Evolutionary conservation across 495 filamentous ascomycete species (phyloP).

Genomic region (Aspergillus steynii): DNA sequence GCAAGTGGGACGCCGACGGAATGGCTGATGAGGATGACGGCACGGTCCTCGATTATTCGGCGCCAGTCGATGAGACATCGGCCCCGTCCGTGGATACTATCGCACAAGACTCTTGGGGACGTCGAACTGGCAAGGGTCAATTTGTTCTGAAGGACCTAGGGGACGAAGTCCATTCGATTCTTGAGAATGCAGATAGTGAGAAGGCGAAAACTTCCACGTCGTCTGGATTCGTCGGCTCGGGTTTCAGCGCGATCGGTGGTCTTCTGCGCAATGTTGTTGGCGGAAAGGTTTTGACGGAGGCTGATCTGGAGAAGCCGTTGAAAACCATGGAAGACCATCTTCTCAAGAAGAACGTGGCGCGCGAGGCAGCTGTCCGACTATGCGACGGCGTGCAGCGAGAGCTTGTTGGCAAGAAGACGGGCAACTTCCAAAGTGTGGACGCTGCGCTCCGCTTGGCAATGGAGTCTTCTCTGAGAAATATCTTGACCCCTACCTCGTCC

Average conservation of each 20-base stretch:
- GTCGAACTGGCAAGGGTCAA: slow-evolving; percentile 79
- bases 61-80: slow-evolving; percentile 46
- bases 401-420: slow-evolving; percentile 87
- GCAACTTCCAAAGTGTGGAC: slow-evolving; percentile 89
- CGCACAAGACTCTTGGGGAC: slow-evolving; percentile 78
- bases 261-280: slow-evolving; percentile 94
- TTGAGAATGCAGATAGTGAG: slow-evolving; percentile 66
- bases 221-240: slow-evolving; percentile 70
- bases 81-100: slow-evolving; percentile 70
- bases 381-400: slow-evolving; percentile 90
- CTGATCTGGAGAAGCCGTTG: slow-evolving; percentile 86
- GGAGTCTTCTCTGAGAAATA: slow-evolving; percentile 87
- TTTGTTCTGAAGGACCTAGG: slow-evolving; percentile 93
- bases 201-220: slow-evolving; percentile 52
- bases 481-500: slow-evolving; percentile 92
- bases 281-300: slow-evolving; percentile 84
- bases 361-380: slow-evolving; percentile 87
- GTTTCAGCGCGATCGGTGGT: slow-evolving; percentile 75
- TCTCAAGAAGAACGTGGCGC: slow-evolving; percentile 92
- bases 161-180: slow-evolving; percentile 88
- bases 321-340: slow-evolving; percentile 96
- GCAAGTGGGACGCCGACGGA: slow-evolving; percentile 90
- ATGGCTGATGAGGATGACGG: slow-evolving; percentile 84
- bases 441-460: slow-evolving; percentile 78
- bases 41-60: slow-evolving; percentile 83